Evolutionary conservation across 129 eudicot genomes (phyloP).

Genomic region (Mikania micrantha): DNA sequence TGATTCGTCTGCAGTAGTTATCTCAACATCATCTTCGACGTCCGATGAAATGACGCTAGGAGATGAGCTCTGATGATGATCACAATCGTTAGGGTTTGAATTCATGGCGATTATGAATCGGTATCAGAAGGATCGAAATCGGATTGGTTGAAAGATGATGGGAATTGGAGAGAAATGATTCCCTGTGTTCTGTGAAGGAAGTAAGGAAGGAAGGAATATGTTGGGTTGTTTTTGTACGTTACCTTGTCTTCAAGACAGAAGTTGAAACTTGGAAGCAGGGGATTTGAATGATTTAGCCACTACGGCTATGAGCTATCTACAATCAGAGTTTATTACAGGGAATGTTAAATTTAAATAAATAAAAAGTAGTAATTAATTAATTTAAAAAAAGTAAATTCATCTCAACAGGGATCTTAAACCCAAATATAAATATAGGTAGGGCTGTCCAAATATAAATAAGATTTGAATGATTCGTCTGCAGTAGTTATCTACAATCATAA

Average conservation of each 20-base stretch:
- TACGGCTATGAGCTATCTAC: slow-evolving; percentile 30
- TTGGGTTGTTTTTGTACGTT: slow-evolving; percentile 1
- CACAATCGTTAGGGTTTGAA: background rate
- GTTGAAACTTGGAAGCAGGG: slow-evolving; percentile 9
- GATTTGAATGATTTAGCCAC: slow-evolving; percentile 11
- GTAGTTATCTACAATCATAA: no score
- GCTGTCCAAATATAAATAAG: no score
- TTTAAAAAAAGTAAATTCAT: no score
- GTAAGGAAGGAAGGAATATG: slow-evolving; percentile 8
- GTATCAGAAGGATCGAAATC: background rate
- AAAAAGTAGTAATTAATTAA: no score
- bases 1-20: slow-evolving; percentile 17
- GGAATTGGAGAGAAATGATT: background rate
- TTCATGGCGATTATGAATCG: slow-evolving; percentile 13
- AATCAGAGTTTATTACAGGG: no score
- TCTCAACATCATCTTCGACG: slow-evolving; percentile 21
- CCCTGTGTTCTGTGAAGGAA: background rate
- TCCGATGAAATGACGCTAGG: slow-evolving; percentile 13
- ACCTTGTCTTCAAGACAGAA: slow-evolving; percentile 9
- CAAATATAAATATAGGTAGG: no score
- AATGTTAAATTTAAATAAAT: no score
- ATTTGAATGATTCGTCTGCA: no score
- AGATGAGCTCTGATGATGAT: slow-evolving; percentile 8
- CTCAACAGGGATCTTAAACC: no score
- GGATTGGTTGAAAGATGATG: background rate